phyloP scores from a whole-genome alignment of 441 rosid species.

The Mallotus repandus region DNA sequence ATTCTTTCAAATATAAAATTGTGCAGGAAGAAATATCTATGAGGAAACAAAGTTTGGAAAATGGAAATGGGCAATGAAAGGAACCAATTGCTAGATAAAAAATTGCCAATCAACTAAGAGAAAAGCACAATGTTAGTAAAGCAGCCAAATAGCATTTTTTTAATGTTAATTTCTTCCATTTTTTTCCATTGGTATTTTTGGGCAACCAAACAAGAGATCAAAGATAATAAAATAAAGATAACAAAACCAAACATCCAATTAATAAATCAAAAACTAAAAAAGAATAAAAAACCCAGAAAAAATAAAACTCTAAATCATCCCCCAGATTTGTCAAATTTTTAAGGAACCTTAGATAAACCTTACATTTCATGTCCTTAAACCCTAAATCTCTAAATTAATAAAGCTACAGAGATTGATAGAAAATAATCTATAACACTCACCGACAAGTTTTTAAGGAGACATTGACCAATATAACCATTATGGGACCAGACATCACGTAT shows the following conservation, averaged over 20 bases:
- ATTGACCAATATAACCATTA: slow-evolving; percentile 27
- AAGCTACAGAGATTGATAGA: neutral
- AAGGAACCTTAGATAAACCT: neutral
- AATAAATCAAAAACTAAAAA: neutral
- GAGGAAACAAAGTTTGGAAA: too few relatives aligned
- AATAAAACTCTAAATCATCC: neutral
- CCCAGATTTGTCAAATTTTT: neutral
- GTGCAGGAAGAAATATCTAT: too few relatives aligned
- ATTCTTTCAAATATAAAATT: too few relatives aligned
- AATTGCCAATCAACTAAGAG: too few relatives aligned
- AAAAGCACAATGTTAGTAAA: too few relatives aligned
- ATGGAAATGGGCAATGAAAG: too few relatives aligned
- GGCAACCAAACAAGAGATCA: neutral
- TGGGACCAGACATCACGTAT: too few relatives aligned
- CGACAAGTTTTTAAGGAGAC: slow-evolving; percentile 36
- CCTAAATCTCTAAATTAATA: neutral
- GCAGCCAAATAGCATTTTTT: too few relatives aligned
- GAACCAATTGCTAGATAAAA: too few relatives aligned
- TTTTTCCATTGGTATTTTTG: neutral
- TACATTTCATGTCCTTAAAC: neutral
- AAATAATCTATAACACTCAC: slow-evolving; percentile 29
- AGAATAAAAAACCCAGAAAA: too few relatives aligned
- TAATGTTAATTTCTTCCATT: neutral
- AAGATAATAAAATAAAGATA: neutral
- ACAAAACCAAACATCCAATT: neutral